Conservation (phyloP, 2,329 filamentous ascomycete species). For the Paraconiothyrium brasiliense region DNA sequence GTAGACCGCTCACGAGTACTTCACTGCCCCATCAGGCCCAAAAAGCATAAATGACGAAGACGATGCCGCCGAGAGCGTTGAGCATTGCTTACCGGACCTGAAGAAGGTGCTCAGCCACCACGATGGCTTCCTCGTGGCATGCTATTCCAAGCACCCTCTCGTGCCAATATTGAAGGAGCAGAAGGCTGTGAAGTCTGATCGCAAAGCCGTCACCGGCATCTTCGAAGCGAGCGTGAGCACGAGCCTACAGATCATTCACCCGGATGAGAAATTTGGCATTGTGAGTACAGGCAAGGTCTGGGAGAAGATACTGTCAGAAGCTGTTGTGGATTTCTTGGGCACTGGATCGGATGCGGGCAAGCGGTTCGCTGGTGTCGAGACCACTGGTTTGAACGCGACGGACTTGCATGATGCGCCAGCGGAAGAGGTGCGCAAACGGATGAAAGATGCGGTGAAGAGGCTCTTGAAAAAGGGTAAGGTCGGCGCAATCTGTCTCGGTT, state of each 20-base stretch:
- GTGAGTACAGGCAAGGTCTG: conserved; percentile 88
- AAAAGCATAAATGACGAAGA: conserved; percentile 79
- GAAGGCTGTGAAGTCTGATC: conserved; percentile 45
- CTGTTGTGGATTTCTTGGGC: conserved; percentile 72
- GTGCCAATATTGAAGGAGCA: conserved; percentile 68
- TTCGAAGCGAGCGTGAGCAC: conserved; percentile 83
- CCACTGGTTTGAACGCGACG: conserved; percentile 80
- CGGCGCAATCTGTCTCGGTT: conserved; percentile 81
- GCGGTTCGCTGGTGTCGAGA: conserved; percentile 81
- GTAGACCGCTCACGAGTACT: conserved; percentile 64
- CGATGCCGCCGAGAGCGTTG: conserved; percentile 71
- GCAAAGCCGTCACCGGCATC: conserved; percentile 77
- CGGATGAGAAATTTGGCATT: conserved; percentile 76
- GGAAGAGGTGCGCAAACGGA: conserved; percentile 69
- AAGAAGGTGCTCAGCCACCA: conserved; percentile 59
- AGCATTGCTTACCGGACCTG: conserved; percentile 68
- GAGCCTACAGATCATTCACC: conserved; percentile 65
- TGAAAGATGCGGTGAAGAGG: conserved; percentile 74
- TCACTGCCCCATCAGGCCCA: conserved; percentile 74
- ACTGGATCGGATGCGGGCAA: conserved; percentile 45
- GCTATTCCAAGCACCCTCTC: conserved; percentile 85
- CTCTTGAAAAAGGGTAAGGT: conserved; percentile 68
- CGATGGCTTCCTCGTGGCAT: conserved; percentile 85
- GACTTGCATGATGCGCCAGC: conserved; percentile 77
- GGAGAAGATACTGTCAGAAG: conserved; percentile 75